phyloP scores from a whole-genome alignment of 805 yeast species.

The Grigorovia yakushimaensis region DNA sequence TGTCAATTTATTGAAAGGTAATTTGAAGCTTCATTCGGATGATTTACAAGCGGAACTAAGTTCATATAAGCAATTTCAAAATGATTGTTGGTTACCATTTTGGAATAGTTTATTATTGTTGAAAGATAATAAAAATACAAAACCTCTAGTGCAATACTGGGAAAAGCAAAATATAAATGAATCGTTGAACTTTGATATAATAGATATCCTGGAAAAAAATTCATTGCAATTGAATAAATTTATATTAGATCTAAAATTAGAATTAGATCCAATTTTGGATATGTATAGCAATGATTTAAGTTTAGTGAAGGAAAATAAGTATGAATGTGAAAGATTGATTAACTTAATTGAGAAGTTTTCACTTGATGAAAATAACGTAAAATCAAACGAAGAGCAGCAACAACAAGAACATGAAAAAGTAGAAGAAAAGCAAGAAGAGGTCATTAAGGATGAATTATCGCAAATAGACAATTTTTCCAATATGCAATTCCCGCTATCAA shows the following conservation, averaged over 20 bases:
- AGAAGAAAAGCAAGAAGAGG: not conserved
- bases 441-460: too few species aligned
- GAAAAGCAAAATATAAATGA: not conserved
- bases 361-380: not conserved
- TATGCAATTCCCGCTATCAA: conserved; percentile 6
- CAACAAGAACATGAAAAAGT: not conserved
- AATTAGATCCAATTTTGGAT: conserved; percentile 5
- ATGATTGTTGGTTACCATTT: conserved; percentile 13
- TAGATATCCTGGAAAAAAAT: conserved; percentile 4
- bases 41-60: conserved; percentile 9
- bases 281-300: conserved; percentile 8
- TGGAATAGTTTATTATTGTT: not conserved
- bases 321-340: conserved; percentile 4
- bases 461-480: too few species aligned
- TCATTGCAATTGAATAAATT: conserved; percentile 4
- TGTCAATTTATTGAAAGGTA: conserved; percentile 13
- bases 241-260: conserved; percentile 5
- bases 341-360: not conserved
- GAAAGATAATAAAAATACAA: not conserved
- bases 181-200: conserved; percentile 1
- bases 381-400: too few species aligned
- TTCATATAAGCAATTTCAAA: conserved; percentile 13
- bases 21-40: conserved; percentile 13
- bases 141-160: not conserved
- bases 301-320: conserved; percentile 5